A percentile compares a stretch with the other conserved stretches of the same genome.
These are phyloP conservation scores for Cupressus sempervirens DNA, from an alignment of 75 land plant genomes.

Conservation along the genomic window DNA sequence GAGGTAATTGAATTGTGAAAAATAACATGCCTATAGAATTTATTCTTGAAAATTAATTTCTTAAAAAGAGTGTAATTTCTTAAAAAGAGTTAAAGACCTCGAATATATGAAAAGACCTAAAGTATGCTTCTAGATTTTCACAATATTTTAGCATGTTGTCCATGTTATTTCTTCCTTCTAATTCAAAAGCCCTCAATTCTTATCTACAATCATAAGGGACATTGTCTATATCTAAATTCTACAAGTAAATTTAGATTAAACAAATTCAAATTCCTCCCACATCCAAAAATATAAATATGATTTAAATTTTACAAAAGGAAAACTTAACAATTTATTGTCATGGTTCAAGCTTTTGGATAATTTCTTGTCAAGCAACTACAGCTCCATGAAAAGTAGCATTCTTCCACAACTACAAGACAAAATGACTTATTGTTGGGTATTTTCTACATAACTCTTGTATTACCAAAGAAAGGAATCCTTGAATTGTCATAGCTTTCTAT, in stretches of 20 bases:
- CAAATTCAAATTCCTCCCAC: not conserved
- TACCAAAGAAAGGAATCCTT: not conserved
- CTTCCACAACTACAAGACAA: not conserved
- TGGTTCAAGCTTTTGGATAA: not conserved
- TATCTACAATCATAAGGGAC: not conserved
- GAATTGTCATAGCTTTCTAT: not conserved
- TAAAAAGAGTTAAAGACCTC: not conserved
- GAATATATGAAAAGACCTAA: not conserved
- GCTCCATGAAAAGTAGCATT: no score
- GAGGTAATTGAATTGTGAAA: not conserved
- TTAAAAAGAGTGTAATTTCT: not conserved
- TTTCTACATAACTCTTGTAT: not conserved
- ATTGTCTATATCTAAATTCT: not conserved
- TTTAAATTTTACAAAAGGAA: not conserved
- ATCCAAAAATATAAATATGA: no score
- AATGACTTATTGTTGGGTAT: not conserved
- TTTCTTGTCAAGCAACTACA: no score
- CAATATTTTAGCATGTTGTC: not conserved
- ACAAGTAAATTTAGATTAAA: not conserved
- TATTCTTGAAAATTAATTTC: not conserved
- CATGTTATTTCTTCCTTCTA: not conserved
- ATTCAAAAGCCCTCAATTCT: not conserved
- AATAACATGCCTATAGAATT: not conserved
- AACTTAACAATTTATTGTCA: not conserved
- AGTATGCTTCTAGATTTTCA: not conserved